Percentiles rank a stretch among this genome's conserved stretches.
These are phyloP conservation scores for Medicago ruthenica DNA, from an alignment of 306 rosid genomes.

Conservation along the genomic window DNA sequence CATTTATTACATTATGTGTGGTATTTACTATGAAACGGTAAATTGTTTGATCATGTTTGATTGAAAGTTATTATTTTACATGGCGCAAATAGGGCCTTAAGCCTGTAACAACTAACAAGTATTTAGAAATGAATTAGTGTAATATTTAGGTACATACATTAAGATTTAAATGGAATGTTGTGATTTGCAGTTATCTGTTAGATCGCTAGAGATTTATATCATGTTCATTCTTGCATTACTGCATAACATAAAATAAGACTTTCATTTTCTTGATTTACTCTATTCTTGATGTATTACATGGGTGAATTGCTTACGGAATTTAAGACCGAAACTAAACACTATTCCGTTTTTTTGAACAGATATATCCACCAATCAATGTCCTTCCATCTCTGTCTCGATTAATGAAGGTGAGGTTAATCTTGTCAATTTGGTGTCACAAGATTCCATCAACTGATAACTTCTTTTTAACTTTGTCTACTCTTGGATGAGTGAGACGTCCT, in stretches of 20 bases:
- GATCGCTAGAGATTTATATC: not conserved
- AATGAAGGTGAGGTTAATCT: slow-evolving; percentile 78
- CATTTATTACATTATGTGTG: no score
- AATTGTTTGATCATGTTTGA: no score
- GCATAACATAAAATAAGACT: slow-evolving; percentile 29
- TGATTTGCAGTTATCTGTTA: no score
- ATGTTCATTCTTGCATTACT: slow-evolving; percentile 25
- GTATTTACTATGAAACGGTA: no score
- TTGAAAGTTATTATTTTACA: no score
- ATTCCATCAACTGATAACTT: slow-evolving; percentile 19
- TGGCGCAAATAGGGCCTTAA: no score
- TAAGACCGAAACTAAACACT: slow-evolving; percentile 39
- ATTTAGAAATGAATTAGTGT: no score
- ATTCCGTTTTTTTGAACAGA: slow-evolving; percentile 58
- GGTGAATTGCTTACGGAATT: slow-evolving; percentile 22
- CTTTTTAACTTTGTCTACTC: slow-evolving; percentile 2
- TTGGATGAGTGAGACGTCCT: not conserved
- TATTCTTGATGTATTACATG: slow-evolving; percentile 19
- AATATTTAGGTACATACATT: no score
- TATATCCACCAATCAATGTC: slow-evolving; percentile 98
- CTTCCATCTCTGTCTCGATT: slow-evolving; percentile 97
- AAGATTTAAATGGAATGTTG: no score
- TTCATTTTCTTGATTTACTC: slow-evolving; percentile 12
- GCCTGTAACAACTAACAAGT: no score
- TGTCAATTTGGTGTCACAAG: slow-evolving; percentile 37